phyloP scores from a whole-genome alignment of 805 yeast genomes.

The Brettanomyces nanus region DNA sequence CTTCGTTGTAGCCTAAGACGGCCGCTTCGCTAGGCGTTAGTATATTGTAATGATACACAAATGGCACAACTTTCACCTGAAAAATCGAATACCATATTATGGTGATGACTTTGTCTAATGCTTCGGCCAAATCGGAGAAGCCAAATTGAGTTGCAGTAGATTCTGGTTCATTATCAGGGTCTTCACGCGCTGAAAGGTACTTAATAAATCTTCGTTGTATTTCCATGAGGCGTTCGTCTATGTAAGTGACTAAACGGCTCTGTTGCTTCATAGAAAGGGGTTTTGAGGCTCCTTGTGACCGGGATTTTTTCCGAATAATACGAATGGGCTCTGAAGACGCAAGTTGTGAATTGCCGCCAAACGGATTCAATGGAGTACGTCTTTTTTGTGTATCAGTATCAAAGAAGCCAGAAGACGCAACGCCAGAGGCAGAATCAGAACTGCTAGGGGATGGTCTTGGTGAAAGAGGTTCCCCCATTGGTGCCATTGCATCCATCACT shows the following conservation, averaged over 20 bases:
- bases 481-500: slow-evolving; percentile 4
- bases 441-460: slow-evolving; percentile 1
- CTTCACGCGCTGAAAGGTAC: slow-evolving; percentile 23
- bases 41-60: slow-evolving; percentile 19
- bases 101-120: slow-evolving; percentile 37
- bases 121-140: slow-evolving; percentile 23
- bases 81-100: slow-evolving; percentile 56
- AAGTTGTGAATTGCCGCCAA: slow-evolving; percentile 18
- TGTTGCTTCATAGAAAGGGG: slow-evolving; percentile 43
- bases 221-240: slow-evolving; percentile 44
- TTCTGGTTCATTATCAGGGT: slow-evolving; percentile 11
- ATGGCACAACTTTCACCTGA: slow-evolving; percentile 22
- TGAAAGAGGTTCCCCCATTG: slow-evolving; percentile 1
- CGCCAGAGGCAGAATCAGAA: slow-evolving; percentile 1
- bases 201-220: slow-evolving; percentile 48
- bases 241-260: slow-evolving; percentile 42
- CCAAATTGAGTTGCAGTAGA: slow-evolving; percentile 28
- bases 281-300: slow-evolving; percentile 10
- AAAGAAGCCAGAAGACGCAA: slow-evolving; percentile 7
- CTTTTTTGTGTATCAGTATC: slow-evolving; percentile 17
- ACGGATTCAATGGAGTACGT: slow-evolving; percentile 21
- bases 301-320: slow-evolving; percentile 5
- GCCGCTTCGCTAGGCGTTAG: not conserved
- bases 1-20: not conserved
- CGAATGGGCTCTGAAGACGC: slow-evolving; percentile 18